Percentiles rank a stretch among this genome's conserved stretches.
Conservation (phyloP, 306 rosid genomes). For the Ammopiptanthus mongolicus region DNA sequence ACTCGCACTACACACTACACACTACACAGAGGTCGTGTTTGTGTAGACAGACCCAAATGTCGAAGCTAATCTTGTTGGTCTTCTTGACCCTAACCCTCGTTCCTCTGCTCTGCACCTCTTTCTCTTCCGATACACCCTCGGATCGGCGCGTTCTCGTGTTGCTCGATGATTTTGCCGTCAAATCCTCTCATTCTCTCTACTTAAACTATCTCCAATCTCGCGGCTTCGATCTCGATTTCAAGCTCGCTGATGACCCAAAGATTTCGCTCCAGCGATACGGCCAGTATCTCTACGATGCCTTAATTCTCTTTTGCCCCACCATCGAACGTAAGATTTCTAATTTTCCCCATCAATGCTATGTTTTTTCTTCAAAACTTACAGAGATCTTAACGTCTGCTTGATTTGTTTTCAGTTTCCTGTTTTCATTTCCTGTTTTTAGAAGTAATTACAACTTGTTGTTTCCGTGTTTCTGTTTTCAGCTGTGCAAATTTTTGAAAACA, state of each 20-base stretch:
- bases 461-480: too few relatives aligned
- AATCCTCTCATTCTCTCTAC: conserved; percentile 82
- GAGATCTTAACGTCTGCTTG: too few relatives aligned
- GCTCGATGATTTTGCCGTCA: conserved; percentile 80
- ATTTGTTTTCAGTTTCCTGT: too few relatives aligned
- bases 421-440: too few relatives aligned
- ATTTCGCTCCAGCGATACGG: conserved; percentile 77
- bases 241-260: conserved; percentile 89
- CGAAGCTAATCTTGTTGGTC: conserved; percentile 47
- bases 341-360: too few relatives aligned
- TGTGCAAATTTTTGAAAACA: too few relatives aligned
- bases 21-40: too few relatives aligned
- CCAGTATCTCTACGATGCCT: conserved; percentile 76
- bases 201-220: conserved; percentile 84
- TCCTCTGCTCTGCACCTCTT: conserved; percentile 51
- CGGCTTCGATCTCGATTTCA: conserved; percentile 86
- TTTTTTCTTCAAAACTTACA: background rate
- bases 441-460: too few relatives aligned
- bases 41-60: conserved; percentile 37
- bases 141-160: conserved; percentile 78
- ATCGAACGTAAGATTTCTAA: conserved; percentile 55
- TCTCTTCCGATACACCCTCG: conserved; percentile 68
- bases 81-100: conserved; percentile 36
- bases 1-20: too few relatives aligned
- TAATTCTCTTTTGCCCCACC: conserved; percentile 77